These are phyloP conservation scores for Suillus subalutaceus DNA, from an alignment of 768 basidiomycete genomes.

Conservation along the genomic window DNA sequence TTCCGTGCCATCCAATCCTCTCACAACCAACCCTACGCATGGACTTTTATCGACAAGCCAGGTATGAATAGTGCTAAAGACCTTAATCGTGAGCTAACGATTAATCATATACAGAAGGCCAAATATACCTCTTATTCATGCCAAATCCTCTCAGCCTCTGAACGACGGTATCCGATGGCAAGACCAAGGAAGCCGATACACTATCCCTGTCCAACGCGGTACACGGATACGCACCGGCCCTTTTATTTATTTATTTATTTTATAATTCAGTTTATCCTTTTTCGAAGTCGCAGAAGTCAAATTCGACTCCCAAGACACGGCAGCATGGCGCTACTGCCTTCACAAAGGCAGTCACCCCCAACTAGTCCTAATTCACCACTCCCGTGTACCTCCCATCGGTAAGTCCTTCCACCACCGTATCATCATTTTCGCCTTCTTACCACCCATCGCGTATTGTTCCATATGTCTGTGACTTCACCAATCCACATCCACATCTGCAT, in stretches of 20 bases:
- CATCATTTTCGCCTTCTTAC: slow-evolving; percentile 4
- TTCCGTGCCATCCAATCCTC: slow-evolving; percentile 30
- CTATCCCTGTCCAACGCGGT: slow-evolving; percentile 47
- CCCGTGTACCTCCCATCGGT: slow-evolving; percentile 65
- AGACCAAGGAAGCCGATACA: slow-evolving; percentile 68
- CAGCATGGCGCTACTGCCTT: slow-evolving; percentile 74
- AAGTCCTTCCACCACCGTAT: slow-evolving; percentile 36
- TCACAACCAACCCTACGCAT: slow-evolving; percentile 61
- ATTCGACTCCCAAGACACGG: slow-evolving; percentile 58
- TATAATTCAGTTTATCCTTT: slow-evolving; percentile 6
- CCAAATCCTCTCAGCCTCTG: slow-evolving; percentile 61
- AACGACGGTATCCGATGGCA: slow-evolving; percentile 78
- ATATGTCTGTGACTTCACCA: not conserved
- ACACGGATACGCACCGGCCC: slow-evolving; percentile 49
- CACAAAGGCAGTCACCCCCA: slow-evolving; percentile 72
- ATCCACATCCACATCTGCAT: not conserved
- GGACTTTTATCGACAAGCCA: slow-evolving; percentile 81
- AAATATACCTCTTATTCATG: slow-evolving; percentile 67
- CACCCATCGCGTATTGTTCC: slow-evolving; percentile 5
- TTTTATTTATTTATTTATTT: not conserved
- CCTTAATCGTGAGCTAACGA: not conserved
- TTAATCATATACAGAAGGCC: slow-evolving; percentile 51
- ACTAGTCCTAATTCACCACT: slow-evolving; percentile 78
- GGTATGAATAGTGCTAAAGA: slow-evolving; percentile 45
- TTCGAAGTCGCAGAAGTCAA: slow-evolving; percentile 75